Evolutionary conservation across 2,329 filamentous ascomycete genomes (phyloP), one percentile per base, ranked within the genome.

Genomic region (Colletotrichum cereale): DNA sequence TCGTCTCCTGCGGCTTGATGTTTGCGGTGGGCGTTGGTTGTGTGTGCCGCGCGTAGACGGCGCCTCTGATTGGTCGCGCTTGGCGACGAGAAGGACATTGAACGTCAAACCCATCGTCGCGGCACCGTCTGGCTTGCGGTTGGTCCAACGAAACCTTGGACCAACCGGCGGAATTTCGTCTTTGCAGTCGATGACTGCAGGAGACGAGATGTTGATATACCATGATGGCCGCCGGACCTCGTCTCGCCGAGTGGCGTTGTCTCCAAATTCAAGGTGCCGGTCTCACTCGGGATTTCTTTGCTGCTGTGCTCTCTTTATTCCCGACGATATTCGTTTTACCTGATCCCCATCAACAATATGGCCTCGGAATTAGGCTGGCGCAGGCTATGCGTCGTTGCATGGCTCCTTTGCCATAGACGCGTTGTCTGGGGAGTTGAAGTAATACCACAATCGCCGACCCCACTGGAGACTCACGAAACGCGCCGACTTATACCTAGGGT

Each of bases 41-140:
- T n/a, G 26, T 24, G 62, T 47, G 50, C 31, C 69, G 69, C 69
- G 69, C 69, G 69, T 72, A 72, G 53, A n/a, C 21, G 44, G 16
- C 47, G 29, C 53, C 31, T 57, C 44, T 60, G 44, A 72, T 72
- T 72, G 69, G 69, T 24, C 18, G 38, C 53, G 26, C 29, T 71
- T 72, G 69, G 66, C 69, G 65, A 72, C 66, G 31, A 55, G 24
- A 29, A 60, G 42, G 12, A 18, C 57, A 48, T 44, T 36, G 60
- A 36, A 42, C 58, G 55, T 68, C 68, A 58, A 64, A 55, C 65
- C 44, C 65, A 34, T 53, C 69, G 38, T 72, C 53, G 66, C 69
- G 65, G 53, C 47, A 72, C 65, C 40, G 29, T 31, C 38, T 68
- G 53, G 36, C 31, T 55, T 55, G 58, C 69, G 65, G 65, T 72